Conservation (phyloP, 352 stramenopile genomes). For the Phytopythium ostracodes region DNA sequence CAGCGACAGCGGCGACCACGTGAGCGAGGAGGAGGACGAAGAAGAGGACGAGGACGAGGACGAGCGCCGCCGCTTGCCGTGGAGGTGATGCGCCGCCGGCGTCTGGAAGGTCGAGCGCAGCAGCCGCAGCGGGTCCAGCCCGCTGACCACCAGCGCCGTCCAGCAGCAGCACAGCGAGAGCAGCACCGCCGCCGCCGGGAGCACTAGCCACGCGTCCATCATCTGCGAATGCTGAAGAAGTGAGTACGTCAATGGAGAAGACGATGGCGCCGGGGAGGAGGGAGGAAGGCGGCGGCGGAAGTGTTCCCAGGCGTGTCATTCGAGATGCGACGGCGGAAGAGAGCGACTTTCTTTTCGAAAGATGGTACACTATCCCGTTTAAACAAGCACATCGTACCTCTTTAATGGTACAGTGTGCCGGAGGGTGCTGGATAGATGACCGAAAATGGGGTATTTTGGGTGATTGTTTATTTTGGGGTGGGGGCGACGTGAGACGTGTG, state of each 20-base stretch:
- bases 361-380: neutral
- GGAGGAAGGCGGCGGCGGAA: neutral
- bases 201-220: constrained; percentile 31
- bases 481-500: constrained; percentile 5
- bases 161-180: constrained; percentile 42
- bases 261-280: neutral
- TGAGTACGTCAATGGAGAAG: too few relatives aligned
- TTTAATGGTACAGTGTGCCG: neutral
- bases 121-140: constrained; percentile 55
- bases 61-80: constrained; percentile 2
- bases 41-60: constrained; percentile 23
- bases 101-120: constrained; percentile 58
- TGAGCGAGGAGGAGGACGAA: constrained; percentile 6
- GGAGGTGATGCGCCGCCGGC: constrained; percentile 31
- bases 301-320: neutral
- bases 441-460: neutral
- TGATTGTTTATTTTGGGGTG: neutral
- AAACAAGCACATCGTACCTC: too few relatives aligned
- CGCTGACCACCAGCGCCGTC: constrained; percentile 42
- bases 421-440: neutral
- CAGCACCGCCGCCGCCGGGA: constrained; percentile 28
- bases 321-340: constrained; percentile 1
- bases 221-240: too few relatives aligned
- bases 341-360: constrained; percentile 1
- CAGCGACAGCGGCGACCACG: constrained; percentile 4